phyloP scores from a whole-genome alignment of 1,284 basidiomycete genomes.

The Trametes hirsuta region DNA sequence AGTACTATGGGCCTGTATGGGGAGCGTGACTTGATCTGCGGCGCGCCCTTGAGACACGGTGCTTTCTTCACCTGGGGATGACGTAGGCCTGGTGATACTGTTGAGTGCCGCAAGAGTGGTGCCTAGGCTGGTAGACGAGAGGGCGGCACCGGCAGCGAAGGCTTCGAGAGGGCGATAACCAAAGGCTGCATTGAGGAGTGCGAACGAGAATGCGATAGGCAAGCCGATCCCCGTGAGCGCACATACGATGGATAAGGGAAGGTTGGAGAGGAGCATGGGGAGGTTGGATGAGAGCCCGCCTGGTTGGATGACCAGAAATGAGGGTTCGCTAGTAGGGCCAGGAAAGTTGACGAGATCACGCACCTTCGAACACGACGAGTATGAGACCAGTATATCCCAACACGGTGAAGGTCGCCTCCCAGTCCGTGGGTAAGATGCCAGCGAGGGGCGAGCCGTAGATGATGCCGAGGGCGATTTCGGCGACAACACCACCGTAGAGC shows the following conservation, averaged over 20 bases:
- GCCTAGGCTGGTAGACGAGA: constrained; percentile 56
- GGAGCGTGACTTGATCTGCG: background rate
- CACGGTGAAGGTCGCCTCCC: constrained; percentile 46
- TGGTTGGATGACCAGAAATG: constrained; percentile 10
- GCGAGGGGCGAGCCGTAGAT: constrained; percentile 50
- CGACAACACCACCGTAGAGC: constrained; percentile 37
- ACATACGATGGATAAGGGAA: constrained; percentile 45
- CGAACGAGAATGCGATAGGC: constrained; percentile 50
- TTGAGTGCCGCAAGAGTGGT: constrained; percentile 54
- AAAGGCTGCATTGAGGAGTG: constrained; percentile 31
- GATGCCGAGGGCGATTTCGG: constrained; percentile 51
- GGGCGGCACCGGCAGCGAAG: constrained; percentile 54
- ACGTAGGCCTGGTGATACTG: constrained; percentile 14
- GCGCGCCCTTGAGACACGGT: too few species aligned
- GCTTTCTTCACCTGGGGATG: background rate
- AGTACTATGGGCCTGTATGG: background rate
- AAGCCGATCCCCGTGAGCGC: constrained; percentile 49
- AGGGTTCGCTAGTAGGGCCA: background rate
- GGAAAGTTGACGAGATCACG: background rate
- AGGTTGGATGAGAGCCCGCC: constrained; percentile 50
- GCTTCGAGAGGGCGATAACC: constrained; percentile 43
- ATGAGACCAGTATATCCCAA: constrained; percentile 56
- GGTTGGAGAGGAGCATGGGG: constrained; percentile 39
- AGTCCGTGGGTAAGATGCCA: constrained; percentile 41
- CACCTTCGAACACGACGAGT: constrained; percentile 56